Percentiles rank a stretch among this genome's conserved stretches.
These are phyloP conservation scores for Clitopilus hobsonii DNA, from an alignment of 768 basidiomycete genomes.

Conservation along the genomic window DNA sequence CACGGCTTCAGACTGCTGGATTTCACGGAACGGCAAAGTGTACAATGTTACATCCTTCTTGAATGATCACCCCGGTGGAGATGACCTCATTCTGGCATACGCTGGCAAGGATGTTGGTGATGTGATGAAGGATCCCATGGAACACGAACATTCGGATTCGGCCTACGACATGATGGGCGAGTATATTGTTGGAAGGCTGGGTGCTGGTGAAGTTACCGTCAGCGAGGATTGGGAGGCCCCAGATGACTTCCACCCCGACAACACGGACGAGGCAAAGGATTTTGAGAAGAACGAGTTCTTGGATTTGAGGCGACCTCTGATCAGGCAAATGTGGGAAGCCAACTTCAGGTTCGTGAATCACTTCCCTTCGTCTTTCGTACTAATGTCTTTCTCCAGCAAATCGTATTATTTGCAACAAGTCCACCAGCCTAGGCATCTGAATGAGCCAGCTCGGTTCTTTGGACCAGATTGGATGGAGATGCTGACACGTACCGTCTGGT, in stretches of 20 bases:
- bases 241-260: slow-evolving; percentile 89
- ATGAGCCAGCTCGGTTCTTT: slow-evolving; percentile 83
- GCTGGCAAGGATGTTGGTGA: slow-evolving; percentile 81
- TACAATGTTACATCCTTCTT: slow-evolving; percentile 88
- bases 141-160: slow-evolving; percentile 87
- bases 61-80: slow-evolving; percentile 90
- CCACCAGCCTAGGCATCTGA: slow-evolving; percentile 89
- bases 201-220: slow-evolving; percentile 68
- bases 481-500: slow-evolving; percentile 88
- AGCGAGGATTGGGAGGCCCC: slow-evolving; percentile 86
- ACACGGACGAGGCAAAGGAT: slow-evolving; percentile 78
- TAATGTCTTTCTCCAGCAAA: slow-evolving; percentile 50
- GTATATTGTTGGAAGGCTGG: slow-evolving; percentile 80
- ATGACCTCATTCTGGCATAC: slow-evolving; percentile 79
- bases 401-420: slow-evolving; percentile 95
- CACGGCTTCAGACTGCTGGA: slow-evolving; percentile 67
- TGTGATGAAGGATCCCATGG: slow-evolving; percentile 73
- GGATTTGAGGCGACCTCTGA: slow-evolving; percentile 80
- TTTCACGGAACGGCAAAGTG: slow-evolving; percentile 75
- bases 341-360: slow-evolving; percentile 60
- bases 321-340: slow-evolving; percentile 82
- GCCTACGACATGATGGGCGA: slow-evolving; percentile 93
- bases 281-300: slow-evolving; percentile 89
- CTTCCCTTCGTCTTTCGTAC: slow-evolving; percentile 3
- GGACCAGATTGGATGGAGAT: slow-evolving; percentile 57